A percentile compares a stretch with the other conserved stretches of the same genome.
phyloP scores from a whole-genome alignment of 768 basidiomycete genomes.

The Tephrocybe sp. region DNA sequence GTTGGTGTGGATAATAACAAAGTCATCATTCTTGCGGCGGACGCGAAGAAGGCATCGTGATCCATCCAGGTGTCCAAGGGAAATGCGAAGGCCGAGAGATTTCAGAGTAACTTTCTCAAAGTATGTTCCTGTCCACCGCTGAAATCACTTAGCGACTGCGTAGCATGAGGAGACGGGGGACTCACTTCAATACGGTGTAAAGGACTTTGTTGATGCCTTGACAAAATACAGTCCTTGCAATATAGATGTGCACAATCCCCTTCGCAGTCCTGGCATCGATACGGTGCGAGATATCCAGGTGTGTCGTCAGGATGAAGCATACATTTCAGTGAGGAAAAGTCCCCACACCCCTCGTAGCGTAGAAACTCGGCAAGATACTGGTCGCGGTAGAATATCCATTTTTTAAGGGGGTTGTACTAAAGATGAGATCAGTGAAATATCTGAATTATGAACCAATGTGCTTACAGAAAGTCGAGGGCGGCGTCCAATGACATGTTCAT shows the following conservation, averaged over 20 bases:
- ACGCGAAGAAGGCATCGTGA: slow-evolving; percentile 1
- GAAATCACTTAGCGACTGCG: background rate
- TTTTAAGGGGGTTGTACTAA: slow-evolving; percentile 3
- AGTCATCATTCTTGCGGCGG: slow-evolving; percentile 20
- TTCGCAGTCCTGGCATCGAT: slow-evolving; percentile 8
- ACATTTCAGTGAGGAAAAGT: background rate
- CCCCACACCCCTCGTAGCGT: slow-evolving; percentile 3
- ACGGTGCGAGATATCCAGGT: background rate
- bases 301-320: background rate
- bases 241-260: background rate
- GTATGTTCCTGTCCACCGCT: background rate
- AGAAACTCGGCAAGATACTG: slow-evolving; percentile 3
- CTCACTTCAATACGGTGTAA: slow-evolving; percentile 6
- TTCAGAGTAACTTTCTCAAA: slow-evolving; percentile 3
- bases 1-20: slow-evolving; percentile 21
- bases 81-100: slow-evolving; percentile 1
- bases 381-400: background rate
- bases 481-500: background rate
- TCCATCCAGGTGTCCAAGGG: slow-evolving; percentile 4
- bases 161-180: background rate
- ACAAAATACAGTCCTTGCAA: slow-evolving; percentile 4
- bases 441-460: background rate
- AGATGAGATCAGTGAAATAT: background rate
- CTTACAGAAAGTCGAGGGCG: background rate
- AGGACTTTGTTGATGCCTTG: background rate